Evolutionary conservation across 192 early-diverging fungal genomes (phyloP).

Genomic region (Podila minutissima): DNA sequence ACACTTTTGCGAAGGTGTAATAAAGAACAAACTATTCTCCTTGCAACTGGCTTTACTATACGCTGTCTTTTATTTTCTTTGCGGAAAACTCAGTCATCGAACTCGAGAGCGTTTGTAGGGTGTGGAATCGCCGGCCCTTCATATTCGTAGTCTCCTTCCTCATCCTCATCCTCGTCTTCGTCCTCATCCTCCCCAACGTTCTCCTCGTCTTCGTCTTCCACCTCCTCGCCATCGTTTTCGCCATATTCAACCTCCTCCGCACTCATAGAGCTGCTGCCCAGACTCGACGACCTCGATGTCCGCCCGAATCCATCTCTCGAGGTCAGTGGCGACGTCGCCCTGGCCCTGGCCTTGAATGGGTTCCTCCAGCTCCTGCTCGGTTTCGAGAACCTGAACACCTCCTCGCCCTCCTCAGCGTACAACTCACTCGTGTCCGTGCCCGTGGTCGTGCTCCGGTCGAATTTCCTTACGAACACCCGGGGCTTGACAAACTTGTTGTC

Average conservation of each 20-base stretch:
- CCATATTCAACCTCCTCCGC: constrained; percentile 2
- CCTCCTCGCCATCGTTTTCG: constrained; percentile 8
- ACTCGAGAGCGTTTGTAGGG: constrained; percentile 24
- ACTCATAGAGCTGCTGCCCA: neutral
- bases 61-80: no score
- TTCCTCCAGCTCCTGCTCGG: neutral
- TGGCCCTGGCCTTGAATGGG: no score
- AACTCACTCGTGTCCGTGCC: constrained; percentile 17
- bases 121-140: constrained; percentile 23
- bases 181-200: constrained; percentile 3
- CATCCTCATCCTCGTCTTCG: constrained; percentile 10
- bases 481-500: constrained; percentile 72
- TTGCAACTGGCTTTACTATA: no score
- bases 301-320: neutral
- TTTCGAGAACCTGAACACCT: neutral
- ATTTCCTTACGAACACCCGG: constrained; percentile 65
- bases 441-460: constrained; percentile 53
- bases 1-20: no score
- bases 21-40: no score
- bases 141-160: constrained; percentile 26
- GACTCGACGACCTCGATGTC: neutral
- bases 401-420: neutral
- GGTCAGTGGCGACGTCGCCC: neutral
- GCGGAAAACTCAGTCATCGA: neutral
- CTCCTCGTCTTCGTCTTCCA: constrained; percentile 4